Conservation (phyloP, 176 grass and related monocot genomes). For the Phoenix dactylifera region DNA sequence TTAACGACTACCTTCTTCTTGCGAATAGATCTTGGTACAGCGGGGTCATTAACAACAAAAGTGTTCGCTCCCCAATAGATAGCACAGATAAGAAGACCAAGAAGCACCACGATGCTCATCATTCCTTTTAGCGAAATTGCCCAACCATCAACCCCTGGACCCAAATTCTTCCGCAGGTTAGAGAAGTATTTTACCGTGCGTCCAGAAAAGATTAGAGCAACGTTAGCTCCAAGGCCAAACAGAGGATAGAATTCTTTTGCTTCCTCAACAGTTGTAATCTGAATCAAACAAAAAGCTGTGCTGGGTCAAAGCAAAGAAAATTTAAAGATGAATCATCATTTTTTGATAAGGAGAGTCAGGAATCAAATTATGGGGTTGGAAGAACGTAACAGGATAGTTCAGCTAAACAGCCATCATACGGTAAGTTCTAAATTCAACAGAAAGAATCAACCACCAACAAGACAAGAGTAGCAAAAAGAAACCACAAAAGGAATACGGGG, state of each 20-base stretch:
- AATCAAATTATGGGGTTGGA: too few species aligned
- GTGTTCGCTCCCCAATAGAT: slow-evolving; percentile 79
- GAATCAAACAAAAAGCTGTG: slow-evolving; percentile 1
- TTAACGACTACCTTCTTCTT: slow-evolving; percentile 55
- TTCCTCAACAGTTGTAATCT: slow-evolving; percentile 89
- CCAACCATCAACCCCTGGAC: slow-evolving; percentile 82
- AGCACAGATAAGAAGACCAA: slow-evolving; percentile 51
- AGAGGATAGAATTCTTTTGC: slow-evolving; percentile 90
- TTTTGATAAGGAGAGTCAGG: too few species aligned
- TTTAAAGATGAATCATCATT: background rate
- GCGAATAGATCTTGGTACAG: slow-evolving; percentile 56
- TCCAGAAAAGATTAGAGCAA: slow-evolving; percentile 72
- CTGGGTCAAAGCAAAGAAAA: background rate
- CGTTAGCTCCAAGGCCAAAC: slow-evolving; percentile 83
- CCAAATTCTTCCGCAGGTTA: slow-evolving; percentile 73
- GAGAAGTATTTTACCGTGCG: slow-evolving; percentile 88
- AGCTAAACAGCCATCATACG: too few species aligned
- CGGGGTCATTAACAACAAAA: slow-evolving; percentile 66
- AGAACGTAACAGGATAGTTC: too few species aligned
- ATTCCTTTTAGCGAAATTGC: slow-evolving; percentile 83
- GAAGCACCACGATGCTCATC: slow-evolving; percentile 87
- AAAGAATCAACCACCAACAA: too few species aligned
- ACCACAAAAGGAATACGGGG: too few species aligned
- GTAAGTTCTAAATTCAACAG: too few species aligned
- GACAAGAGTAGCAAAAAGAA: too few species aligned